These are phyloP conservation scores for Pythium guiyangense DNA, from an alignment of 352 stramenopile species.

Conservation along the genomic window DNA sequence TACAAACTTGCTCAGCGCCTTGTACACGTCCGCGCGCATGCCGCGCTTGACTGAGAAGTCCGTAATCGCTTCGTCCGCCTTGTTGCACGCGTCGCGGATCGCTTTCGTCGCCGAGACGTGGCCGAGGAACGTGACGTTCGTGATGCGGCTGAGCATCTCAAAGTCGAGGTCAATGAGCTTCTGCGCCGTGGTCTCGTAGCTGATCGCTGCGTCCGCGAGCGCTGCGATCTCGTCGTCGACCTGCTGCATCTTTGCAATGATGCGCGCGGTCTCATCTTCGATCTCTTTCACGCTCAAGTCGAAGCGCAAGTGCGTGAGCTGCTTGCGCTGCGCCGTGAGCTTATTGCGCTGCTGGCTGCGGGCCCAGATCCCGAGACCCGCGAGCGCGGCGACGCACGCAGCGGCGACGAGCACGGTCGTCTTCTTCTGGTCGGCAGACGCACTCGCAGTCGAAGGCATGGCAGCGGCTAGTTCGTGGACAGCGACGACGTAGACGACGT, in stretches of 20 bases:
- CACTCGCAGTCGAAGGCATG: conserved; percentile 2
- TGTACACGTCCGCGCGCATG: conserved; percentile 86
- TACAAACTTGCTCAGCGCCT: conserved; percentile 52
- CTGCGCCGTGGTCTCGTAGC: conserved; percentile 68
- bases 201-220: conserved; percentile 30
- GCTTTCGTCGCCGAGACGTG: conserved; percentile 63
- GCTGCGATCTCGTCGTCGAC: conserved; percentile 69
- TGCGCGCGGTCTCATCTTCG: conserved; percentile 52
- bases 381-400: conserved; percentile 38
- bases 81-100: conserved; percentile 77
- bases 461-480: neutral
- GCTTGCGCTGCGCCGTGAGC: conserved; percentile 34
- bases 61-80: conserved; percentile 76
- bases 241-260: conserved; percentile 63
- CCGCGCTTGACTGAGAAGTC: conserved; percentile 69
- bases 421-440: conserved; percentile 42
- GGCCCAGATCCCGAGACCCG: conserved; percentile 44
- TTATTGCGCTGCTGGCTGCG: conserved; percentile 42
- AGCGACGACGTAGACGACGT: neutral
- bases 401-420: conserved; percentile 53
- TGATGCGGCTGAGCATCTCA: conserved; percentile 80
- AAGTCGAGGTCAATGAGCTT: conserved; percentile 80
- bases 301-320: conserved; percentile 64
- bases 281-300: conserved; percentile 74
- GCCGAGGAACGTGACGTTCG: conserved; percentile 82